Conservation (phyloP, 306 rosid species). For the Dalbergia oliveri region DNA sequence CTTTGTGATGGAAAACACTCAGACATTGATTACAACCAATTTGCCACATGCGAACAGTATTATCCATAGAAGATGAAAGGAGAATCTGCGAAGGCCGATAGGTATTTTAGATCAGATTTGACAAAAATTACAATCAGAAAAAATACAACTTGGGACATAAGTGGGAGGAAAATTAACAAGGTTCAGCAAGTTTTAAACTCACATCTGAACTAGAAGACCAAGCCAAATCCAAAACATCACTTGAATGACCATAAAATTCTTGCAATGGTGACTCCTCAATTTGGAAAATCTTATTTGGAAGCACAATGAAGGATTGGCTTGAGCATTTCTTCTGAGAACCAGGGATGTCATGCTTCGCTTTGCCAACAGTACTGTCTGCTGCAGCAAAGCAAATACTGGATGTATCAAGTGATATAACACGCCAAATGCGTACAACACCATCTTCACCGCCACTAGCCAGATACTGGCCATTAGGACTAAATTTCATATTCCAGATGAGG, state of each 20-base stretch:
- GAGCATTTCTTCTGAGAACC: slow-evolving; percentile 55
- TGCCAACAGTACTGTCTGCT: slow-evolving; percentile 43
- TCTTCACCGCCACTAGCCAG: slow-evolving; percentile 97
- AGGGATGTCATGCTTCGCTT: slow-evolving; percentile 53
- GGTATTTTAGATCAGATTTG: slow-evolving; percentile 40
- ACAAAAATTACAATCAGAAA: slow-evolving; percentile 8
- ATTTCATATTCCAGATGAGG: slow-evolving; percentile 82
- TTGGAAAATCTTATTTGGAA: slow-evolving; percentile 75
- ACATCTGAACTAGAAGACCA: slow-evolving; percentile 93
- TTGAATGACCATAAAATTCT: slow-evolving; percentile 75
- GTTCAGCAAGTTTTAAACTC: slow-evolving; percentile 52
- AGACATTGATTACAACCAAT: slow-evolving; percentile 66
- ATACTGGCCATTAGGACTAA: slow-evolving; percentile 84
- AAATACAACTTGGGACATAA: slow-evolving; percentile 14
- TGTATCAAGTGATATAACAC: slow-evolving; percentile 52
- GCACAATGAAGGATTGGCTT: slow-evolving; percentile 53
- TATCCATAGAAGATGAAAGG: slow-evolving; percentile 92
- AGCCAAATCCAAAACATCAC: slow-evolving; percentile 89
- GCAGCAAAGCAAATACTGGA: slow-evolving; percentile 51
- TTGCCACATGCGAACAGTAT: slow-evolving; percentile 88
- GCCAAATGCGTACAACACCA: slow-evolving; percentile 83
- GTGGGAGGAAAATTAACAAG: background rate
- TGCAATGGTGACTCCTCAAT: slow-evolving; percentile 77
- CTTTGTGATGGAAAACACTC: slow-evolving; percentile 70
- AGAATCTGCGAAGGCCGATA: slow-evolving; percentile 72